These are phyloP conservation scores for Cordia subcordata DNA, from an alignment of 257 asterid species.

Conservation along the genomic window DNA sequence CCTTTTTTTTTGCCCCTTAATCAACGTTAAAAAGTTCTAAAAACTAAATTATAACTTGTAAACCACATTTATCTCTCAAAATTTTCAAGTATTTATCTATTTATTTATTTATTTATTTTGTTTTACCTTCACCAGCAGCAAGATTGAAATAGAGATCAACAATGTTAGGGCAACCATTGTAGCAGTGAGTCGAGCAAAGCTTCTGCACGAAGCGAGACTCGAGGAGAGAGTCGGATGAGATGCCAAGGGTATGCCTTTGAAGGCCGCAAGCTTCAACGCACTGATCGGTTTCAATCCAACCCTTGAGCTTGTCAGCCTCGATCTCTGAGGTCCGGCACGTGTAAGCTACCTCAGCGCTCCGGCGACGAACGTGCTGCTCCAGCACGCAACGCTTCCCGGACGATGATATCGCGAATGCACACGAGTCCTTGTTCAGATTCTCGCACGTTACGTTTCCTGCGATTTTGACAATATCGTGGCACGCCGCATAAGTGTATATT, in stretches of 20 bases:
- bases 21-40: too few species aligned
- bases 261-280: constrained; percentile 63
- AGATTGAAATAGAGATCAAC: constrained; percentile 79
- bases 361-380: constrained; percentile 49
- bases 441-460: constrained; percentile 55
- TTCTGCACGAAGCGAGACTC: constrained; percentile 45
- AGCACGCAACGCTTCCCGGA: constrained; percentile 63
- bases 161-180: constrained; percentile 52
- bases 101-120: too few species aligned
- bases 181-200: constrained; percentile 68
- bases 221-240: constrained; percentile 69
- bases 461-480: background rate
- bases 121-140: constrained; percentile 75
- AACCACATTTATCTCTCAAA: too few species aligned
- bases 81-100: too few species aligned
- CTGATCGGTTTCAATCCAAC: constrained; percentile 53
- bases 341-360: constrained; percentile 43
- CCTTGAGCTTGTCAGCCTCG: constrained; percentile 41
- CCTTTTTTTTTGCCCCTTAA: too few species aligned
- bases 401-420: constrained; percentile 58
- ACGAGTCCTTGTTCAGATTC: constrained; percentile 38
- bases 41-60: too few species aligned
- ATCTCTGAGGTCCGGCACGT: constrained; percentile 57
- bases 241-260: constrained; percentile 59
- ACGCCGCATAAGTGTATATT: too few species aligned